Conservation (phyloP, 441 rosid genomes). For the Daphne laureola region DNA sequence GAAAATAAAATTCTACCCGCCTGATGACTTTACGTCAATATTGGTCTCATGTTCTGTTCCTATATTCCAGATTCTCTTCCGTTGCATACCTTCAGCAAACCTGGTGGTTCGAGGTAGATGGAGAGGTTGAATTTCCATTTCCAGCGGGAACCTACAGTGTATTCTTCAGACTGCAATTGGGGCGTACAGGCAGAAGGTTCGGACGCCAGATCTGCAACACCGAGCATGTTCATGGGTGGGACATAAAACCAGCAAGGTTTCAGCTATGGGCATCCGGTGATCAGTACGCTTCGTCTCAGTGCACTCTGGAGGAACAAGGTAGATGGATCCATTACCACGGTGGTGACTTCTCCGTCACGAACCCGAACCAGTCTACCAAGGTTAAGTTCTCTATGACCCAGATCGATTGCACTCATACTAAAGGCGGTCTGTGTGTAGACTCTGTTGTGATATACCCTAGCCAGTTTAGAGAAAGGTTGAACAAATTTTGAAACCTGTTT, state of each 20-base stretch:
- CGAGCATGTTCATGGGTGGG: slow-evolving; percentile 88
- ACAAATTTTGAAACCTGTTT: slow-evolving; percentile 32
- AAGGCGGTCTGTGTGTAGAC: slow-evolving; percentile 84
- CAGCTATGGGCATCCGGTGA: slow-evolving; percentile 88
- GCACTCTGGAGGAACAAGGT: slow-evolving; percentile 53
- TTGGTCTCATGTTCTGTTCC: slow-evolving; percentile 17
- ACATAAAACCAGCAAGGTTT: slow-evolving; percentile 71
- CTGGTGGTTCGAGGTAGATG: slow-evolving; percentile 92
- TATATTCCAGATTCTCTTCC: slow-evolving; percentile 42
- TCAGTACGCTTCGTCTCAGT: slow-evolving; percentile 59
- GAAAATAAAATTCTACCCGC: not conserved
- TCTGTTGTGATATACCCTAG: slow-evolving; percentile 56
- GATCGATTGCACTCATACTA: slow-evolving; percentile 90
- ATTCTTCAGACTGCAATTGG: slow-evolving; percentile 77
- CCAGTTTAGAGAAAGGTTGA: slow-evolving; percentile 39
- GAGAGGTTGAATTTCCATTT: slow-evolving; percentile 80
- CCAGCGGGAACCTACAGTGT: slow-evolving; percentile 75
- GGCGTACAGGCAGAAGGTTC: slow-evolving; percentile 44
- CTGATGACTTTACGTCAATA: not conserved
- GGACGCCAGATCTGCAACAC: slow-evolving; percentile 66
- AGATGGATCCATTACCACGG: slow-evolving; percentile 70
- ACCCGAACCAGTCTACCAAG: slow-evolving; percentile 27
- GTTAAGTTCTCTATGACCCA: slow-evolving; percentile 75
- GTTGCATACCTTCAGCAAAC: slow-evolving; percentile 92
- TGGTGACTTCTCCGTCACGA: slow-evolving; percentile 56